Conservation (phyloP, 306 rosid genomes). For the Sesbania bispinosa region DNA sequence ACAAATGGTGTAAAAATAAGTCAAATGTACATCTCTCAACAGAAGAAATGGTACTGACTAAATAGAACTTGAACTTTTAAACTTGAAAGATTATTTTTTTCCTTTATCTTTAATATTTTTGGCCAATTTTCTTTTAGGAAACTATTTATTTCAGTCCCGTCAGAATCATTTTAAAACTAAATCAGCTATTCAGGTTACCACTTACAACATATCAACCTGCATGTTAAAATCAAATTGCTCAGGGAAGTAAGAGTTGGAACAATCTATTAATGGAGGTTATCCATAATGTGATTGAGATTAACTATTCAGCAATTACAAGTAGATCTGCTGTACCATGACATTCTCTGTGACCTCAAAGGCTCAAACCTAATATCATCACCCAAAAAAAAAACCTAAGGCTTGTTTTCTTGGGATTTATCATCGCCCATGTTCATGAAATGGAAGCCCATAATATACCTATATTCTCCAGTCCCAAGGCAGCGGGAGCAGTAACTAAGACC, state of each 20-base stretch:
- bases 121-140: background rate
- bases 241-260: constrained; percentile 14
- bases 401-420: constrained; percentile 26
- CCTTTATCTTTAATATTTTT: background rate
- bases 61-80: background rate
- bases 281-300: constrained; percentile 12
- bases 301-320: constrained; percentile 23
- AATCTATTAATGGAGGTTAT: constrained; percentile 10
- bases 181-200: background rate
- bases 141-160: constrained; percentile 7
- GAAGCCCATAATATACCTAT: constrained; percentile 80
- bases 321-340: background rate
- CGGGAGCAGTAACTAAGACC: constrained; percentile 79
- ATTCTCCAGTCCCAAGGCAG: constrained; percentile 94
- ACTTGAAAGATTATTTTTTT: background rate
- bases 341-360: no score
- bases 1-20: background rate
- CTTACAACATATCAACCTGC: background rate
- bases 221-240: constrained; percentile 10
- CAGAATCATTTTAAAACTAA: background rate
- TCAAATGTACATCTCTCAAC: background rate
- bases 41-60: background rate
- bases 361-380: constrained; percentile 17
- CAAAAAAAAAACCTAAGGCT: constrained; percentile 14
- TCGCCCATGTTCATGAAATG: constrained; percentile 61